These are phyloP conservation scores for Starmerella vaccinii DNA, from an alignment of 805 yeast species.

Conservation along the genomic window DNA sequence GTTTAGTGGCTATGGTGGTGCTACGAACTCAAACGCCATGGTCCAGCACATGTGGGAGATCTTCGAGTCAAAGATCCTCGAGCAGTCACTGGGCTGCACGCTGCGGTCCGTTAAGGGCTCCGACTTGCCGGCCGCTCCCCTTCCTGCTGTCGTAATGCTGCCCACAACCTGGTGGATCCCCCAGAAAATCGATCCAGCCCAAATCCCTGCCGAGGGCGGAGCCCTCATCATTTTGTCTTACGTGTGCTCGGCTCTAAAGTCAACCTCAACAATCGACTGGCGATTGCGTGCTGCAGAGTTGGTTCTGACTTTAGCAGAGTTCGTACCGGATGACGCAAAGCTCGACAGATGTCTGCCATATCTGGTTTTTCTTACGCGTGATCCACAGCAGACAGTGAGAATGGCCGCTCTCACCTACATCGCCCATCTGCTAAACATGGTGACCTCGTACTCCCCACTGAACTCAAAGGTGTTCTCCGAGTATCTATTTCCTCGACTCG, in stretches of 20 bases:
- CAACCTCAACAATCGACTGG: constrained; percentile 49
- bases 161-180: constrained; percentile 15
- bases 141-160: constrained; percentile 16
- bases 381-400: constrained; percentile 53
- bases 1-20: constrained; percentile 18
- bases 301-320: constrained; percentile 64
- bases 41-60: constrained; percentile 40
- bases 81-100: constrained; percentile 6
- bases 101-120: constrained; percentile 8
- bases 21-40: constrained; percentile 43
- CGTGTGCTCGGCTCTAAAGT: constrained; percentile 49
- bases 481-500: constrained; percentile 64
- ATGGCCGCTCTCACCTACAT: constrained; percentile 53
- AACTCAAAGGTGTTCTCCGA: constrained; percentile 73
- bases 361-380: constrained; percentile 61
- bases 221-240: constrained; percentile 49
- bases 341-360: constrained; percentile 80
- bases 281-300: constrained; percentile 65
- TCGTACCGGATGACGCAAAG: constrained; percentile 69
- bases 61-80: constrained; percentile 14
- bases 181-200: background rate
- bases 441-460: constrained; percentile 57
- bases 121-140: constrained; percentile 5
- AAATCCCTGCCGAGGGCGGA: constrained; percentile 28
- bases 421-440: constrained; percentile 56